Base-by-base conservation (phyloP, 2,329 filamentous ascomycete species). In the Hymenoscyphus infarciens region DNA sequence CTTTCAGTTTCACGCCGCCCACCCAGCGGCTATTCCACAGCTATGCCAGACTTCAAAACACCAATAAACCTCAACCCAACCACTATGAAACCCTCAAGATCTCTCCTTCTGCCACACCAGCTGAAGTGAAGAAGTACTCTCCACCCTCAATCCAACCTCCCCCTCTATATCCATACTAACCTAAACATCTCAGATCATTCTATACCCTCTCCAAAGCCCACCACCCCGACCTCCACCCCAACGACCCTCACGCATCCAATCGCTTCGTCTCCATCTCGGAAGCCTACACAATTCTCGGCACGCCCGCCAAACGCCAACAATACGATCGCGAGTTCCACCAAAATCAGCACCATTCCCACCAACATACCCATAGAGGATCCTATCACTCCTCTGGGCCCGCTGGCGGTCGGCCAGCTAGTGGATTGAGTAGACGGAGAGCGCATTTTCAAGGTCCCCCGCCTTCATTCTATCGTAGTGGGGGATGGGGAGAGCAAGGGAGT, bases 211-310 rank as follows among this genome's bases (percentile, higher is more conserved):
- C 92, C 73, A 96, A 97, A 78, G 79, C 83, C 60, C 89, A 97
- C 82, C 95, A 99, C 77, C 95, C 95, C 0, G 95, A 99, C 81
- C 87, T 87, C 74, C 96, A 98, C 81, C 91, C 83, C 64, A 74
- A 83, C 69, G 89, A 97, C 76, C 89, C 90, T 4, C 74, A 78
- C 63, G 90, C 93, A 66, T 81, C 87, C 3, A 79, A 84, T 63
- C 90, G 88, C 74, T 99, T 97, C 81, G 86, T 92, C 75, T 83
- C 86, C 69, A 89, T 97, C 74, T 89, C 86, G 74, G 89, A 95
- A 74, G 92, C 93, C 69, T 97, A 97, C 80, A 81, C 86, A 63
- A 77, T 90, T 54, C 89, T 97, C 63, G 86, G 87, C 63, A 84
- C 88, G 68, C 80, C 88, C 19, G 81, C 86, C 22, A 92, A 92